Evolutionary conservation across 257 asterid genomes (phyloP).

Genomic region (Solanum paucissectum): DNA sequence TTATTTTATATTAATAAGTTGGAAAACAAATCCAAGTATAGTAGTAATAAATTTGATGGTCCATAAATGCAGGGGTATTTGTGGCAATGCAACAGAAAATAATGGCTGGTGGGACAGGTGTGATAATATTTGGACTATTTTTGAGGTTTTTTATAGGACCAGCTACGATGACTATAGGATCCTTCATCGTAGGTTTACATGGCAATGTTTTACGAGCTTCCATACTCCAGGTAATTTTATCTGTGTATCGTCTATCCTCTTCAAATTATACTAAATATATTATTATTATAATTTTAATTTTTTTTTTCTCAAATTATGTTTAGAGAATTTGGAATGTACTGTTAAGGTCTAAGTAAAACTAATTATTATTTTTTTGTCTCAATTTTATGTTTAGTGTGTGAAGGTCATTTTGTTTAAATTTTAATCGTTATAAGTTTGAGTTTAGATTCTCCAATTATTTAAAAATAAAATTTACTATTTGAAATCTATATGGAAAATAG

Average conservation of each 20-base stretch:
- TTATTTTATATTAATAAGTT: too few species aligned
- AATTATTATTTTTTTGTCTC: not conserved
- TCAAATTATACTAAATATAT: not conserved
- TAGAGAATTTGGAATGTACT: not conserved
- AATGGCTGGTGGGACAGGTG: slow-evolving; percentile 38
- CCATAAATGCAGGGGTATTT: slow-evolving; percentile 42
- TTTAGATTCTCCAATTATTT: not conserved
- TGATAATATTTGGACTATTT: slow-evolving; percentile 33
- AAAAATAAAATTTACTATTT: too few species aligned
- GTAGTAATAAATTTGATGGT: not conserved
- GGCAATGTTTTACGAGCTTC: slow-evolving; percentile 34
- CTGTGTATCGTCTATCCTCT: too few species aligned
- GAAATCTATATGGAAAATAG: not conserved
- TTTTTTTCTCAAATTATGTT: not conserved
- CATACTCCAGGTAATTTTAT: slow-evolving; percentile 36
- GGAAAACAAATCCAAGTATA: not conserved
- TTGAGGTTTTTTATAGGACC: slow-evolving; percentile 57
- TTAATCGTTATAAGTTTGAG: not conserved
- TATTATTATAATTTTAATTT: not conserved
- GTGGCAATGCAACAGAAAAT: slow-evolving; percentile 68
- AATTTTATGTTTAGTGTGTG: not conserved
- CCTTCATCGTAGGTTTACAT: slow-evolving; percentile 38
- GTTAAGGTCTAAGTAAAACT: not conserved
- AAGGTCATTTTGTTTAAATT: not conserved
- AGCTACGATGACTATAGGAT: slow-evolving; percentile 30